Base-by-base conservation (phyloP, 345 rosid species). In the Leavenworthia alabamica region DNA sequence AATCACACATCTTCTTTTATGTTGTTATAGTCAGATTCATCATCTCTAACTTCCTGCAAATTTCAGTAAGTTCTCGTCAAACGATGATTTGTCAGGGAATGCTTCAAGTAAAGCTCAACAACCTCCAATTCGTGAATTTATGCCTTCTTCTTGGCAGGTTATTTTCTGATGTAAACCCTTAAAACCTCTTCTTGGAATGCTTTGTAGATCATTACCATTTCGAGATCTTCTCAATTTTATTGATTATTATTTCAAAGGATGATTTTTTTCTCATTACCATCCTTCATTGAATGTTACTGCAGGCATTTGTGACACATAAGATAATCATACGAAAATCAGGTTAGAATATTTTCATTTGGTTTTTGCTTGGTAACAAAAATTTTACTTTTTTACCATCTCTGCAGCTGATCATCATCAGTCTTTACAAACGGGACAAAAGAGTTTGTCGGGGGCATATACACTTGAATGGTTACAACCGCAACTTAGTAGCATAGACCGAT, bases 71-170 rank as follows among this genome's bases (percentile, higher is more conserved):
- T 40, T 43, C 50, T 53, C 57, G 64, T 74, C 77, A 28, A 39
- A 22, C 20, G 71, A 66, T 44, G 42, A 40, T 13, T 29, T 71
- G 6, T 62, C 70, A 56, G 73, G 60, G 37, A 74, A 57, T 41
- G 66, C 64, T 49, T 13, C 72, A 61, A 73, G 60, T 50, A 75
- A 64, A 28, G 28, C 47, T 29, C 80, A 68, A 29, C 86, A 63
- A 49, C 45, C 66, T 69, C 62, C 55, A 0, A 59, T 78, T 60
- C 90, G 83, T 50, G 97, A 87, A 71, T 85, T 80, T 71, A 90
- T 90, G 93, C 90, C 97, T 47, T 80, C 82, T 71, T 73, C 78
- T 53, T 90, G 96, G 97, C 96, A 85, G 92, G 97, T 88, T 64
- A 60, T 54, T 31, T 59, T 42, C 29, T 20, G 64, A 23, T 46